Conservation (phyloP, 768 basidiomycete genomes). For the Auricularia sp. region DNA sequence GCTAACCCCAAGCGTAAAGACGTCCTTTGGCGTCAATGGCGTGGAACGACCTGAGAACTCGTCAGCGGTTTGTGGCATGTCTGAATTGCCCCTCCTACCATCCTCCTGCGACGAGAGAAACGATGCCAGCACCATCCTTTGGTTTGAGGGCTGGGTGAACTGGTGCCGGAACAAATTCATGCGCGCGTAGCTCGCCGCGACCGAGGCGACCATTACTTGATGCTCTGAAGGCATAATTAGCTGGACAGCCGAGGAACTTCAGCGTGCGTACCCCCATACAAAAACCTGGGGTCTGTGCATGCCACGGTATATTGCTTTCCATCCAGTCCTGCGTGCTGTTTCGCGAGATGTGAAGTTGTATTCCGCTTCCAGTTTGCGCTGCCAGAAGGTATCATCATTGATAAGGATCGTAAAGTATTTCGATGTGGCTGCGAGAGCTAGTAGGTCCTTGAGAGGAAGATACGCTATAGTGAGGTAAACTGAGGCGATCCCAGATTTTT, state of each 20-base stretch:
- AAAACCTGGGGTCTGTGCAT: conserved; percentile 42
- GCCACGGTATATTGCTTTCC: conserved; percentile 70
- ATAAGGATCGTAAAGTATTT: conserved; percentile 51
- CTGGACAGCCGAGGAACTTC: neutral
- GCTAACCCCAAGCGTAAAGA: conserved; percentile 73
- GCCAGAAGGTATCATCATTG: conserved; percentile 74
- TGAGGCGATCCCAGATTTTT: neutral
- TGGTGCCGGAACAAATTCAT: conserved; percentile 48
- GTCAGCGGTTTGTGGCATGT: neutral
- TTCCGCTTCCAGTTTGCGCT: conserved; percentile 51
- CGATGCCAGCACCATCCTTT: conserved; percentile 52
- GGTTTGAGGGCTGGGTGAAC: conserved; percentile 32
- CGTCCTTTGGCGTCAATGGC: conserved; percentile 67
- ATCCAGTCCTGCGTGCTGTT: conserved; percentile 68
- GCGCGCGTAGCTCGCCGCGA: conserved; percentile 24
- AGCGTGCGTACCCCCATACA: conserved; percentile 48
- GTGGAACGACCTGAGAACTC: conserved; percentile 65
- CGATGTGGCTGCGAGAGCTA: conserved; percentile 50
- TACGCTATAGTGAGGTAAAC: neutral
- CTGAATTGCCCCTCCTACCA: conserved; percentile 37
- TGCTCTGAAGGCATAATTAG: conserved; percentile 32
- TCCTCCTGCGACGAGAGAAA: conserved; percentile 69
- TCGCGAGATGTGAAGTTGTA: conserved; percentile 67
- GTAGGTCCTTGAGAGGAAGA: conserved; percentile 44
- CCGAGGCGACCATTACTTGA: conserved; percentile 57